These are phyloP conservation scores for Chaetomiaceae sp. DNA, from an alignment of 2,329 filamentous ascomycete species.

Conservation along the genomic window DNA sequence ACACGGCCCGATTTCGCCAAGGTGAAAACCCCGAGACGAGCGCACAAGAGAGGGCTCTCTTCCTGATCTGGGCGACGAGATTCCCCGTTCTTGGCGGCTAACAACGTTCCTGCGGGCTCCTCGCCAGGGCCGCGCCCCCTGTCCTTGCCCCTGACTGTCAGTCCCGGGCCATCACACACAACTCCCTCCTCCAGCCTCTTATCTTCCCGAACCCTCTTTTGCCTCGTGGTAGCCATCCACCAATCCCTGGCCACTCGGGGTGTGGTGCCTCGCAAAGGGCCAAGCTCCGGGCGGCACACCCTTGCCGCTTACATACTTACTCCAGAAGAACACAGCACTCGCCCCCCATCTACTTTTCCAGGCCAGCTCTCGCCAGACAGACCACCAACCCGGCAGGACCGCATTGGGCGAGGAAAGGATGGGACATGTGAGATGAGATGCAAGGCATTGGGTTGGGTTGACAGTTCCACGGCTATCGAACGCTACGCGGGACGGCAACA, in stretches of 20 bases:
- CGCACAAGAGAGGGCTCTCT: constrained; percentile 7
- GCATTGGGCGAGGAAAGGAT: too few species aligned
- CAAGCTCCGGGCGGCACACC: constrained; percentile 12
- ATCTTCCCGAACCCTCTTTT: constrained; percentile 31
- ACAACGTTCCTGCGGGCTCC: constrained; percentile 15
- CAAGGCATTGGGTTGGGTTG: not conserved
- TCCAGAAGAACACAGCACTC: too few species aligned
- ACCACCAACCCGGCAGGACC: too few species aligned
- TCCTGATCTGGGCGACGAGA: constrained; percentile 19
- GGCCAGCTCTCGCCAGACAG: constrained; percentile 11
- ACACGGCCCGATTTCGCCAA: constrained; percentile 15
- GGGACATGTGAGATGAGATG: constrained; percentile 15
- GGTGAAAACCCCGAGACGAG: constrained; percentile 1
- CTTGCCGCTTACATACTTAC: constrained; percentile 19
- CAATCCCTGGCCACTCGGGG: constrained; percentile 15
- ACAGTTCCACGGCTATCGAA: not conserved
- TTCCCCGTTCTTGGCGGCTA: constrained; percentile 23
- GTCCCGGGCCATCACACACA: constrained; percentile 24
- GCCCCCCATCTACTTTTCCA: too few species aligned
- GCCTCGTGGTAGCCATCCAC: constrained; percentile 28
- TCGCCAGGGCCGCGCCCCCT: constrained; percentile 13
- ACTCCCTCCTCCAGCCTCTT: constrained; percentile 19
- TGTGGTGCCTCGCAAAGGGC: constrained; percentile 10
- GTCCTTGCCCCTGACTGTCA: constrained; percentile 24
- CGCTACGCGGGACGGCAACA: not conserved